Evolutionary conservation across 176 grass and related monocot species (phyloP).

Genomic region (Otatea glauca): DNA sequence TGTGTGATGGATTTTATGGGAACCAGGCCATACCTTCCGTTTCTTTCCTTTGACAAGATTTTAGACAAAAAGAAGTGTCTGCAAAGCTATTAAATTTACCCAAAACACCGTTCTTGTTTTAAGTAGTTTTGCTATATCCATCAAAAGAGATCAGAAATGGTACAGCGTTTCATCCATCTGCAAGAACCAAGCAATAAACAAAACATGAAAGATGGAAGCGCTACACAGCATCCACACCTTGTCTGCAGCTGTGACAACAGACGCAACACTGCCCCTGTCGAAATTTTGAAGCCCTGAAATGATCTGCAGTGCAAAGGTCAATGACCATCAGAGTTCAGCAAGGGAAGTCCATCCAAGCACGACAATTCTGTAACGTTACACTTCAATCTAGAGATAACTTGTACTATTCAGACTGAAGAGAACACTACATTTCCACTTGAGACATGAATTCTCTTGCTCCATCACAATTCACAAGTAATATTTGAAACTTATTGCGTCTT

Average conservation of each 20-base stretch:
- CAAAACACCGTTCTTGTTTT: neutral
- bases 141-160: neutral
- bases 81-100: slow-evolving; percentile 2
- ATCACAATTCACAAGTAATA: neutral
- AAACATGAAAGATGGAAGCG: neutral
- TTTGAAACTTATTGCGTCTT: slow-evolving; percentile 4
- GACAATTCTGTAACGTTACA: neutral
- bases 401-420: slow-evolving; percentile 5
- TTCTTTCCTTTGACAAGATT: neutral
- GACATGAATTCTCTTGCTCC: slow-evolving; percentile 5
- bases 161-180: neutral
- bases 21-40: neutral
- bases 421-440: slow-evolving; percentile 28
- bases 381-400: slow-evolving; percentile 24
- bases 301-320: slow-evolving; percentile 60
- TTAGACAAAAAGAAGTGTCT: neutral
- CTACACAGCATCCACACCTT: slow-evolving; percentile 46
- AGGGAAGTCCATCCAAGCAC: neutral
- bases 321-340: slow-evolving; percentile 4
- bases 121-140: neutral
- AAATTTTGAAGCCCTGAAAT: slow-evolving; percentile 91
- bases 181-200: neutral
- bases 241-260: slow-evolving; percentile 88
- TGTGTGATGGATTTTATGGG: neutral
- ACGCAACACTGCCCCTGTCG: slow-evolving; percentile 76